Evolutionary conservation across 2,329 filamentous ascomycete species (phyloP), one percentile per base, ranked within the genome.

Genomic region (Aspergillus tamarii): DNA sequence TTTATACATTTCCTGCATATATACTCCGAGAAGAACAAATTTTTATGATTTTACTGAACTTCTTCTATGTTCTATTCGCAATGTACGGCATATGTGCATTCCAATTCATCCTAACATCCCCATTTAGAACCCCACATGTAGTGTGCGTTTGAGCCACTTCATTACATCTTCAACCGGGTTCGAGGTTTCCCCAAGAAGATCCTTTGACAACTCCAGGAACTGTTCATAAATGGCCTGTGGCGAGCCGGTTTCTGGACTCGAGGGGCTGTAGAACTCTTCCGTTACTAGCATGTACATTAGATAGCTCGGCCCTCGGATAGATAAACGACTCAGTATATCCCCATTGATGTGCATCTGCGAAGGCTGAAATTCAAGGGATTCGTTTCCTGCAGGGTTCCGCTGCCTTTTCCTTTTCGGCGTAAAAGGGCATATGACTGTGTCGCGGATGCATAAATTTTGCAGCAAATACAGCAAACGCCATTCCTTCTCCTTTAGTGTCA

Each of bases 391-490:
- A 21, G 70, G 65, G 28, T 68, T 72, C 65, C 68, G 66, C 62
- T 69, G 71, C 59, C 70, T 70, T 52, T 64, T 72, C 36, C 72
- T 66, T 60, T 74, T 76, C 30, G 77, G 75, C 3, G 76, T 76
- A 64, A 85, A 86, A 3, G 86, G 84, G 63, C 83, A 87, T 14
- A 88, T 76, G 4, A 73, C 67, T 8, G 75, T 71, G 30, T 83
- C 84, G 30, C 77, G 75, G 54, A 84, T 75, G 32, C 87, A 88
- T 55, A 96, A 74, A 63, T 90, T 89, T 72, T 96, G 89, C 1
- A 97, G 74, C 66, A 94, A 88, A 62, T 85, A 84, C 6, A 98
- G 82, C 4, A 96, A 81, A 8, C 84, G 83, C 87, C 90, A 91
- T 9, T 89, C 84, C 2, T 85, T 77, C 21, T 84, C 71, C 11